A percentile compares a stretch with the other conserved stretches of the same genome.
Conservation (phyloP, 345 rosid species). For the Ailanthus altissimus region DNA sequence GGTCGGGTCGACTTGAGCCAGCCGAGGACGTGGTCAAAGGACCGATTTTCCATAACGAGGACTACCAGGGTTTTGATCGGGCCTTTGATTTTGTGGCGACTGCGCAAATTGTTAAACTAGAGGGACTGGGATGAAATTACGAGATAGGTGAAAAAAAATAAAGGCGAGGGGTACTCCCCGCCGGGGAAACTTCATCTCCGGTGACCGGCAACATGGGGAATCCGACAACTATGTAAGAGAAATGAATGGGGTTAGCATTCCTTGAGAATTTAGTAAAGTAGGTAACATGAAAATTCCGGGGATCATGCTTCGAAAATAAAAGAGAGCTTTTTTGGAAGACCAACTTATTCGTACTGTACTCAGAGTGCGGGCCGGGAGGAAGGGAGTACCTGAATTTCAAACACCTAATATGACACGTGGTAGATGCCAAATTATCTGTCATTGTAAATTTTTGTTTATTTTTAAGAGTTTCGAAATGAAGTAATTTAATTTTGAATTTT, state of each 20-base stretch:
- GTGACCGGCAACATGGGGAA: conserved; percentile 8
- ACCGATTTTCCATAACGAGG: conserved; percentile 96
- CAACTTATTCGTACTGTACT: too few relatives aligned
- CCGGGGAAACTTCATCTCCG: conserved; percentile 47
- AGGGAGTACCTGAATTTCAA: too few relatives aligned
- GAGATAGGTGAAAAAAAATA: conserved; percentile 48
- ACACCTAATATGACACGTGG: too few relatives aligned
- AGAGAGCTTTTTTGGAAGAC: too few relatives aligned
- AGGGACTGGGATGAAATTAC: conserved; percentile 57
- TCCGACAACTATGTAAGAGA: not conserved
- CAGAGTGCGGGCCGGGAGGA: too few relatives aligned
- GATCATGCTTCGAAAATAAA: too few relatives aligned
- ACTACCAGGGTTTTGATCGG: conserved; percentile 94
- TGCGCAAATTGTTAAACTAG: conserved; percentile 29
- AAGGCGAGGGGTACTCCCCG: conserved; percentile 38
- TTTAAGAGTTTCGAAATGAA: too few relatives aligned
- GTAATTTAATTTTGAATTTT: too few relatives aligned
- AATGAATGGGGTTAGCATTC: not conserved
- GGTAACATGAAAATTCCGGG: not conserved
- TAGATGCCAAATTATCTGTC: too few relatives aligned
- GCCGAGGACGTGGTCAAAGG: conserved; percentile 90
- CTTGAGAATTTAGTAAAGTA: conserved; percentile 1
- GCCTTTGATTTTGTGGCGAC: conserved; percentile 59
- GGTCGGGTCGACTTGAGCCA: conserved; percentile 95
- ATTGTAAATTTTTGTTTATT: too few relatives aligned